Evolutionary conservation across 2,329 filamentous ascomycete genomes (phyloP).

Genomic region (Diaporthe capsici): DNA sequence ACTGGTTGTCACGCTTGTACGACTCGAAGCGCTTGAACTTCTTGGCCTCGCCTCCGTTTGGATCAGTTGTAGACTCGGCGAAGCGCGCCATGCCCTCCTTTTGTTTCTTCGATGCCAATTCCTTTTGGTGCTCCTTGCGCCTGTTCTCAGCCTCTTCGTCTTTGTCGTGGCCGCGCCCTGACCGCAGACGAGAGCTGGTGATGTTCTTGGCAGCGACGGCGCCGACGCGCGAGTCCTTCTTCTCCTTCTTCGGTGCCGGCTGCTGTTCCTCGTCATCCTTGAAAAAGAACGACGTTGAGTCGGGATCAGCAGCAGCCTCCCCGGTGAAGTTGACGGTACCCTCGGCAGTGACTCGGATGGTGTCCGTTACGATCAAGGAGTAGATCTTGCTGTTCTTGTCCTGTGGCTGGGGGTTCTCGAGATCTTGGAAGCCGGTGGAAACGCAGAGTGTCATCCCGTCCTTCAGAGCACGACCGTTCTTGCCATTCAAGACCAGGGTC

Average conservation of each 20-base stretch:
- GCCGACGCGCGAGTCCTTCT: slow-evolving; percentile 85
- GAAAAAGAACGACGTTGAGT: slow-evolving; percentile 98
- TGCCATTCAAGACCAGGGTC: slow-evolving; percentile 87
- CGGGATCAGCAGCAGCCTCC: slow-evolving; percentile 90
- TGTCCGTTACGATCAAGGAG: slow-evolving; percentile 92
- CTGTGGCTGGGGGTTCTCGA: slow-evolving; percentile 88
- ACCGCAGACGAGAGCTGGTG: slow-evolving; percentile 91
- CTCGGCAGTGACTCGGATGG: slow-evolving; percentile 86
- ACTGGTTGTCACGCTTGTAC: slow-evolving; percentile 97
- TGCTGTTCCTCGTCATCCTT: slow-evolving; percentile 94
- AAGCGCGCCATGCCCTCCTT: slow-evolving; percentile 89
- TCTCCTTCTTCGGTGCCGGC: slow-evolving; percentile 90
- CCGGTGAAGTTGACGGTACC: slow-evolving; percentile 88
- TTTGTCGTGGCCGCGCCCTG: slow-evolving; percentile 84
- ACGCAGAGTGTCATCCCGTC: slow-evolving; percentile 98
- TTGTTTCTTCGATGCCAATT: slow-evolving; percentile 88
- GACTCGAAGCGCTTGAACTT: slow-evolving; percentile 99
- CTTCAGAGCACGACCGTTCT: slow-evolving; percentile 86
- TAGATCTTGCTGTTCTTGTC: slow-evolving; percentile 93
- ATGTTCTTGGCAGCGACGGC: slow-evolving; percentile 96
- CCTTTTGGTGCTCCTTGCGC: slow-evolving; percentile 92
- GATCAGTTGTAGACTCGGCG: slow-evolving; percentile 84
- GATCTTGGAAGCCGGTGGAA: slow-evolving; percentile 89
- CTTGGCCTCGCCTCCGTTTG: slow-evolving; percentile 94
- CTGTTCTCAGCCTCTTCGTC: slow-evolving; percentile 92